Evolutionary conservation across 2,329 filamentous ascomycete genomes (phyloP).

Genomic region (Ceratocystis lukuohia): DNA sequence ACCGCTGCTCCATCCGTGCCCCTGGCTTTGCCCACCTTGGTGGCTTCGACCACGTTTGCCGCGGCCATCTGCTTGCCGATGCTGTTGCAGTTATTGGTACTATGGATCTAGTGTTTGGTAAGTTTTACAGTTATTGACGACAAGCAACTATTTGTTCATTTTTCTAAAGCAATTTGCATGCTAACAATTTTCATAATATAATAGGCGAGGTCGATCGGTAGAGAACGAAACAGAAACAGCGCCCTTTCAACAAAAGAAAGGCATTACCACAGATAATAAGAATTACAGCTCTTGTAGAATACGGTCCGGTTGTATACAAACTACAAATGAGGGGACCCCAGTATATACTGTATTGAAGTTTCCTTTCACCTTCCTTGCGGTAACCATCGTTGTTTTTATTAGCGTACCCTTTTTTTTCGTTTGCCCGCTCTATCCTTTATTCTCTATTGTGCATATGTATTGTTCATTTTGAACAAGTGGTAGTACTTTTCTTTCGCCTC

Average conservation of each 20-base stretch:
- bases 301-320: slow-evolving; percentile 22
- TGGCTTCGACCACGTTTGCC: slow-evolving; percentile 85
- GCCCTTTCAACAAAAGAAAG: slow-evolving; percentile 17
- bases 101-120: slow-evolving; percentile 82
- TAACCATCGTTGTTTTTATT: neutral
- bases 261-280: slow-evolving; percentile 19
- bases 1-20: slow-evolving; percentile 93
- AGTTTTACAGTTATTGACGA: slow-evolving; percentile 26
- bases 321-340: slow-evolving; percentile 21
- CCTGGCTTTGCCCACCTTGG: slow-evolving; percentile 91
- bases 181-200: neutral
- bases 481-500: slow-evolving; percentile 1
- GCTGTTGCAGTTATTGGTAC: slow-evolving; percentile 90
- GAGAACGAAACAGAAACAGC: slow-evolving; percentile 21
- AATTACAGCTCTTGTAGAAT: slow-evolving; percentile 12
- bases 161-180: slow-evolving; percentile 25
- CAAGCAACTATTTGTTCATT: too few relatives aligned
- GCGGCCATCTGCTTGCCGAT: slow-evolving; percentile 88
- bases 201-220: slow-evolving; percentile 50
- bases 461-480: neutral
- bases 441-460: neutral
- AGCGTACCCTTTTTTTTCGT: neutral
- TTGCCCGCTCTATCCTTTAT: neutral
- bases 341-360: slow-evolving; percentile 23
- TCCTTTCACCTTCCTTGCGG: slow-evolving; percentile 15